phyloP scores from a whole-genome alignment of 2,329 filamentous ascomycete species.

The Cordyceps fumosorosea region DNA sequence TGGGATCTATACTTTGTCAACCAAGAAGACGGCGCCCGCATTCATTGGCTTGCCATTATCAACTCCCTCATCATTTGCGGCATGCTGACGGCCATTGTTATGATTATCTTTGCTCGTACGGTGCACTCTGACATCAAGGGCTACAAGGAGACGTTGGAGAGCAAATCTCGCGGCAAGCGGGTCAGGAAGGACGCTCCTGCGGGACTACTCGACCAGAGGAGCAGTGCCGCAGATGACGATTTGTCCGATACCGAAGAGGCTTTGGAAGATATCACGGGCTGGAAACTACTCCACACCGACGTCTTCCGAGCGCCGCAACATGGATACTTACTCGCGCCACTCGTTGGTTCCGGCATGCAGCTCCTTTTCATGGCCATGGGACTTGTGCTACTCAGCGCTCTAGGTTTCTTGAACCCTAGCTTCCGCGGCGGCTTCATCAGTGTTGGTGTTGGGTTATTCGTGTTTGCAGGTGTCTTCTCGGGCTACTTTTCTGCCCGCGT shows the following conservation, averaged over 20 bases:
- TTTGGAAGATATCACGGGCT: slow-evolving; percentile 75
- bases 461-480: slow-evolving; percentile 77
- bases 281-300: slow-evolving; percentile 85
- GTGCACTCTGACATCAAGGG: slow-evolving; percentile 72
- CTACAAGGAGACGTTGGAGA: slow-evolving; percentile 57
- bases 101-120: slow-evolving; percentile 74
- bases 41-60: slow-evolving; percentile 83
- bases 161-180: slow-evolving; percentile 56
- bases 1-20: slow-evolving; percentile 91
- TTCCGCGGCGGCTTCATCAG: slow-evolving; percentile 87
- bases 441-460: slow-evolving; percentile 74
- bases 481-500: slow-evolving; percentile 81
- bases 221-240: slow-evolving; percentile 52
- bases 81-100: slow-evolving; percentile 68
- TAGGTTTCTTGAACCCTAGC: slow-evolving; percentile 76
- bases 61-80: slow-evolving; percentile 82
- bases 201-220: slow-evolving; percentile 55
- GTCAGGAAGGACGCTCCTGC: slow-evolving; percentile 51
- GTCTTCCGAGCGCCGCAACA: slow-evolving; percentile 70
- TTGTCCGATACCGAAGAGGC: slow-evolving; percentile 48
- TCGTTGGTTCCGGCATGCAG: slow-evolving; percentile 82
- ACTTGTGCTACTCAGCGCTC: slow-evolving; percentile 63
- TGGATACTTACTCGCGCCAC: slow-evolving; percentile 67
- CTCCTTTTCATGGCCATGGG: slow-evolving; percentile 74
- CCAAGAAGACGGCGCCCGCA: slow-evolving; percentile 71